Percentiles rank a stretch among this genome's conserved stretches.
These are phyloP conservation scores for Trichomonascus vanleenenianus DNA, from an alignment of 805 yeast genomes.

Conservation along the genomic window DNA sequence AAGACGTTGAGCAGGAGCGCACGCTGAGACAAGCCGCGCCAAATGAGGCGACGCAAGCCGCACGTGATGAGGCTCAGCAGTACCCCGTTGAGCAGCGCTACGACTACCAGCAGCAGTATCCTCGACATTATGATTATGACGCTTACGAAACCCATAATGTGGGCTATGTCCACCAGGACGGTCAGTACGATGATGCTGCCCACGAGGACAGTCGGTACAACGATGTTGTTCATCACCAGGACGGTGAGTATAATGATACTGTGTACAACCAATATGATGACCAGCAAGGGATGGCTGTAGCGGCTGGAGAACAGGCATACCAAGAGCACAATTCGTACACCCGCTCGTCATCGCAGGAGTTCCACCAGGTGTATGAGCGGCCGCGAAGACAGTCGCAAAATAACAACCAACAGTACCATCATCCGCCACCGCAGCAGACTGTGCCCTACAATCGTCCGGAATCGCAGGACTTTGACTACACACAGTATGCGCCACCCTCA, in stretches of 20 bases:
- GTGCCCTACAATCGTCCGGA: too few relatives aligned
- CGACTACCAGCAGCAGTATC: not conserved
- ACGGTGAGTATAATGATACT: too few relatives aligned
- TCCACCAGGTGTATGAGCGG: conserved; percentile 1
- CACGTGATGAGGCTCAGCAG: not conserved
- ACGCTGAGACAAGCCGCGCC: not conserved
- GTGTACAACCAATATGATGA: too few relatives aligned
- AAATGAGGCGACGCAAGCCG: too few relatives aligned
- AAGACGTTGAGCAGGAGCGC: not conserved
- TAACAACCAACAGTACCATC: not conserved
- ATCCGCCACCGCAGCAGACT: not conserved
- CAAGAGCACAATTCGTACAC: not conserved
- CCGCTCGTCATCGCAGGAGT: conserved; percentile 1
- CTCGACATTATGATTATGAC: not conserved
- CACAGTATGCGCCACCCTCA: not conserved
- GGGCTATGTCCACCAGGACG: too few relatives aligned
- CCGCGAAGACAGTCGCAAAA: not conserved
- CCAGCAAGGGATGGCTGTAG: too few relatives aligned
- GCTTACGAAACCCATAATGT: too few relatives aligned
- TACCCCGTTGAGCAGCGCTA: not conserved
- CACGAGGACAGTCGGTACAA: too few relatives aligned
- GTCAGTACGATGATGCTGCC: not conserved
- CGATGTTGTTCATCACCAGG: too few relatives aligned
- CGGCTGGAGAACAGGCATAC: not conserved
- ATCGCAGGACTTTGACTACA: not conserved